Conservation (phyloP, 163 green algal species). For the Trebouxia gelatinosa region DNA sequence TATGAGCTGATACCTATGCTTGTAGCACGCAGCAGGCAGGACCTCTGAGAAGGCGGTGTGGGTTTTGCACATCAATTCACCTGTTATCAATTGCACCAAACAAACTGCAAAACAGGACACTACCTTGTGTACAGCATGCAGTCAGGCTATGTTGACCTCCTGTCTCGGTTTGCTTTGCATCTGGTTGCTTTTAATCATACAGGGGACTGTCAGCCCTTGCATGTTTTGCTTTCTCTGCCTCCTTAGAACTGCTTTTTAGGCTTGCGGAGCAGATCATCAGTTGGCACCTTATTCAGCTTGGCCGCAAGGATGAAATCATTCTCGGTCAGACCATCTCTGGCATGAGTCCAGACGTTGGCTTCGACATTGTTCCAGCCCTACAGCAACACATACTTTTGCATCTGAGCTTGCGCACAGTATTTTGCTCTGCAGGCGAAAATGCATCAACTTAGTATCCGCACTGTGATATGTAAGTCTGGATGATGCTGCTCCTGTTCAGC, state of each 20-base stretch:
- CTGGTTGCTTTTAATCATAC: background rate
- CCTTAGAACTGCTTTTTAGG: conserved; percentile 23
- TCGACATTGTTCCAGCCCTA: conserved; percentile 57
- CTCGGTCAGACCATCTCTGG: conserved; percentile 69
- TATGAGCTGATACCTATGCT: too few relatives aligned
- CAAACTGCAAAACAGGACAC: too few relatives aligned
- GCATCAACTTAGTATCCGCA: conserved; percentile 1
- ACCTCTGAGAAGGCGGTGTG: too few relatives aligned
- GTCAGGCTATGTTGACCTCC: background rate
- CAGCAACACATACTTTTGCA: background rate
- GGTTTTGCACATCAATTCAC: too few relatives aligned
- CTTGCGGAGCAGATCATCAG: conserved; percentile 61
- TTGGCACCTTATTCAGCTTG: conserved; percentile 65
- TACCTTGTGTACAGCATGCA: too few relatives aligned
- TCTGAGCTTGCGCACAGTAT: background rate
- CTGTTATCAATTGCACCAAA: too few relatives aligned
- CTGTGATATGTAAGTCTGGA: conserved; percentile 36
- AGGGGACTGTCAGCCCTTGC: background rate
- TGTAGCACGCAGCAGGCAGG: too few relatives aligned
- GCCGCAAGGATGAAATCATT: conserved; percentile 85
- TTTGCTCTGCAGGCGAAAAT: background rate
- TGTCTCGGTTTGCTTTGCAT: background rate
- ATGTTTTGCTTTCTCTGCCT: background rate
- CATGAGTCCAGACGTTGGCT: conserved; percentile 68
- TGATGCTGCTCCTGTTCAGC: conserved; percentile 49